phyloP scores from a whole-genome alignment of 1,139 yeast species.

The Arxiozyma slooffiae region DNA sequence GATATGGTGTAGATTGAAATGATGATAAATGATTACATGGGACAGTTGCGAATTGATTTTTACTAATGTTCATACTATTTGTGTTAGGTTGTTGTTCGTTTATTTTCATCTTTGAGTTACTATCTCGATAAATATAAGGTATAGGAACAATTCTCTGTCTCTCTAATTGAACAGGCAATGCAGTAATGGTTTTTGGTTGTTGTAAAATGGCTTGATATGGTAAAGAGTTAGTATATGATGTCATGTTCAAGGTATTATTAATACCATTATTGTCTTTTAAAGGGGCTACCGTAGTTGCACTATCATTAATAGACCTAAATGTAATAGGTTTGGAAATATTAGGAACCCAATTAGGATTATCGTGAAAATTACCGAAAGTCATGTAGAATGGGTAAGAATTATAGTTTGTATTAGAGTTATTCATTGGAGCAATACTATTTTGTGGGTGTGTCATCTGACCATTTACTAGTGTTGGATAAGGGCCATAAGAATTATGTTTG shows the following conservation, averaged over 20 bases:
- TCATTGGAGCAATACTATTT: neutral
- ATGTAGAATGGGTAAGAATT: neutral
- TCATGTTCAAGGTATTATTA: neutral
- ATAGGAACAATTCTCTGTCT: neutral
- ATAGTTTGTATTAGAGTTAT: neutral
- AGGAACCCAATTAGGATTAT: neutral
- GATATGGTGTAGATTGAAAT: neutral
- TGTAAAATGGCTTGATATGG: neutral
- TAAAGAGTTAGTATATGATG: neutral
- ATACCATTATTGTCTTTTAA: neutral
- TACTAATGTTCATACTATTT: neutral
- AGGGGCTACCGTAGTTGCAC: neutral
- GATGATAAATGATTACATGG: constrained; percentile 1
- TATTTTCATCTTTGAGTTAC: neutral
- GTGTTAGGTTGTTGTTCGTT: neutral
- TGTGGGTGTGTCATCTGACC: neutral
- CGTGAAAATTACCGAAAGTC: neutral
- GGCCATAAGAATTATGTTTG: neutral
- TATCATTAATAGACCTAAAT: neutral
- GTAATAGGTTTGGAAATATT: neutral
- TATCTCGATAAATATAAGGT: constrained; percentile 2
- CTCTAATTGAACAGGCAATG: constrained; percentile 3
- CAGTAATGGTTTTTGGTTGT: constrained; percentile 2
- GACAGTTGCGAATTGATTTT: neutral
- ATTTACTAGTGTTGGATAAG: neutral